Percentiles rank a stretch among this genome's conserved stretches.
Evolutionary conservation across 2,329 filamentous ascomycete species (phyloP).

Genomic region (Pezicula carpinea): DNA sequence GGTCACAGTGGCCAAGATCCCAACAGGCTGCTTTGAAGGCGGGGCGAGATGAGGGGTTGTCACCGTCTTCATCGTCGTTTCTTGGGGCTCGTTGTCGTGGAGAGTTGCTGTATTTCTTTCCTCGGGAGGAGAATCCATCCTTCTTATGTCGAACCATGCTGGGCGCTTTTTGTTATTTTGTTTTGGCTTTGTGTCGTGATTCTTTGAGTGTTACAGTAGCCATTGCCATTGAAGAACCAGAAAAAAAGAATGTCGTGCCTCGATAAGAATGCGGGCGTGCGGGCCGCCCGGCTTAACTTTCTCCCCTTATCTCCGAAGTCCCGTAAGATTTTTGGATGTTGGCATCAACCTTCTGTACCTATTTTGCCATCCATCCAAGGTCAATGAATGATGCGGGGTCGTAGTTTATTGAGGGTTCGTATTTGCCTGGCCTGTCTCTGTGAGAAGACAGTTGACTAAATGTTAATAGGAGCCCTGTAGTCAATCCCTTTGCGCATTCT

Average conservation of each 20-base stretch:
- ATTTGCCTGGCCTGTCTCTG: neutral
- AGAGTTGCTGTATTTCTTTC: constrained; percentile 60
- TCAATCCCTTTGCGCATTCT: constrained; percentile 29
- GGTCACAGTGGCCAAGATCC: constrained; percentile 97
- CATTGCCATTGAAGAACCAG: neutral
- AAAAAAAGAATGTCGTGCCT: neutral
- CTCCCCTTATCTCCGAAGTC: too few species aligned
- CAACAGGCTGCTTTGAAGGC: constrained; percentile 92
- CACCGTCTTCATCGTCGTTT: constrained; percentile 35
- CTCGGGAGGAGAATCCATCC: constrained; percentile 59
- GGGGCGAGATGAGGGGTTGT: constrained; percentile 36
- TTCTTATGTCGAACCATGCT: constrained; percentile 95
- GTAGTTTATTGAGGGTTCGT: constrained; percentile 24
- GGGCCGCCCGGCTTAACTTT: neutral
- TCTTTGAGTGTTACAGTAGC: neutral
- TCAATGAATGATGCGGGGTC: constrained; percentile 24
- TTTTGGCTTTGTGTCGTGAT: neutral
- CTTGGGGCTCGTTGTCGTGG: constrained; percentile 51
- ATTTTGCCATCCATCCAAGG: constrained; percentile 11
- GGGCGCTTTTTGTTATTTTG: too few species aligned
- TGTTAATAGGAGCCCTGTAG: constrained; percentile 20
- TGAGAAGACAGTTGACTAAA: constrained; percentile 4
- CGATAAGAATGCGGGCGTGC: neutral
- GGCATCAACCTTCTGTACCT: neutral
- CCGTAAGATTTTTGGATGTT: neutral